Evolutionary conservation across 2,329 filamentous ascomycete species (phyloP).

Genomic region (Chrysosporium queenslandicum): DNA sequence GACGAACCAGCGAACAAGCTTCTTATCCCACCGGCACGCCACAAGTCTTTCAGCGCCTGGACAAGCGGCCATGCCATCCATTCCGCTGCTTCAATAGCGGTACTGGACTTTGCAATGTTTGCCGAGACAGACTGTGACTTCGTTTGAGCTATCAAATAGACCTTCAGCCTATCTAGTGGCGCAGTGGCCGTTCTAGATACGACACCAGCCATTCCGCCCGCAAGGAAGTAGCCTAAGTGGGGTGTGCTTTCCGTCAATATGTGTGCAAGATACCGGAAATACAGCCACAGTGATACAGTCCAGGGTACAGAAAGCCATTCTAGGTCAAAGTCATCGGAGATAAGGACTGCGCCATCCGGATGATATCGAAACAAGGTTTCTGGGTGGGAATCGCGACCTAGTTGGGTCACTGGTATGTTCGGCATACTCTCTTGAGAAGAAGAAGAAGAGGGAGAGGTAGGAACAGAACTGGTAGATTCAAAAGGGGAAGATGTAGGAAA

Average conservation of each 20-base stretch:
- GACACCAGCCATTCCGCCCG: constrained; percentile 87
- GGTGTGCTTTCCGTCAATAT: constrained; percentile 40
- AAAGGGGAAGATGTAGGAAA: constrained; percentile 26
- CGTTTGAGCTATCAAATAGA: constrained; percentile 85
- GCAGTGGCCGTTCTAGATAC: constrained; percentile 92
- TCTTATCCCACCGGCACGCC: constrained; percentile 72
- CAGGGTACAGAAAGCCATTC: constrained; percentile 36
- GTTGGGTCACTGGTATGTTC: constrained; percentile 15
- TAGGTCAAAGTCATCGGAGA: constrained; percentile 31
- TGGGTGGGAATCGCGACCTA: constrained; percentile 12
- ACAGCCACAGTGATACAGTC: constrained; percentile 37
- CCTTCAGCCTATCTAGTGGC: constrained; percentile 91
- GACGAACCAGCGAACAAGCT: constrained; percentile 83
- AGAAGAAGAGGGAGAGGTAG: constrained; percentile 5
- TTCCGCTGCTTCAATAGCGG: constrained; percentile 53
- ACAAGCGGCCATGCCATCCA: constrained; percentile 60
- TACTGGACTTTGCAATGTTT: constrained; percentile 59
- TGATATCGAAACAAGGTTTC: constrained; percentile 11
- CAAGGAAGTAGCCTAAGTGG: constrained; percentile 82
- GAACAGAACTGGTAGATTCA: constrained; percentile 2
- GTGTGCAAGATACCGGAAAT: constrained; percentile 35
- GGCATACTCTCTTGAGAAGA: constrained; percentile 4
- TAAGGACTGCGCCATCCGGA: constrained; percentile 23
- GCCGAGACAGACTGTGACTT: constrained; percentile 47
- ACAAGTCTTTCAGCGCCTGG: constrained; percentile 66